Conservation (phyloP, 768 basidiomycete genomes). For the Paxillus involutus region DNA sequence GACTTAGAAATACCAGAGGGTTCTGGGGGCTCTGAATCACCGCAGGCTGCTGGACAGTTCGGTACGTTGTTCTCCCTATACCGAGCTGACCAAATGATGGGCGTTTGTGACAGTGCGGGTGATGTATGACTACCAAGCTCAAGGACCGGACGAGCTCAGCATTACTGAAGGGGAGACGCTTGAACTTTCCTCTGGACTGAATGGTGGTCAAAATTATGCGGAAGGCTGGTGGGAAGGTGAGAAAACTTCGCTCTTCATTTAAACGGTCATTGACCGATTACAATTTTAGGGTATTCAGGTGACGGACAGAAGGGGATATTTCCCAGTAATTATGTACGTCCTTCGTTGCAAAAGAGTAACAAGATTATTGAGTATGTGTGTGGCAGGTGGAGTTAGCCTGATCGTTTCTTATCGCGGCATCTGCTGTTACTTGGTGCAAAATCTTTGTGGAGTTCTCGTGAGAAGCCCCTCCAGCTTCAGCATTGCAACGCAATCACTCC, state of each 20-base stretch:
- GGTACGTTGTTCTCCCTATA: slow-evolving; percentile 41
- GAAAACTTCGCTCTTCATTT: slow-evolving; percentile 20
- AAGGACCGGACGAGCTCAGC: slow-evolving; percentile 68
- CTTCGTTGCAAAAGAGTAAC: slow-evolving; percentile 9
- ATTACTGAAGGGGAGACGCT: slow-evolving; percentile 61
- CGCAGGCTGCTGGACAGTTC: slow-evolving; percentile 42
- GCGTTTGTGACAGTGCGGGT: slow-evolving; percentile 57
- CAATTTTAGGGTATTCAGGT: slow-evolving; percentile 53
- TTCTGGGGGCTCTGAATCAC: slow-evolving; percentile 13
- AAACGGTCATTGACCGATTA: slow-evolving; percentile 24
- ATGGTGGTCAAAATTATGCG: slow-evolving; percentile 64
- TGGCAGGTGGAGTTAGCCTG: slow-evolving; percentile 50
- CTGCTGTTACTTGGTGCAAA: slow-evolving; percentile 5
- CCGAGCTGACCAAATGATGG: slow-evolving; percentile 3
- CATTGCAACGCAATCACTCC: slow-evolving; percentile 10
- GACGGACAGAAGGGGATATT: slow-evolving; percentile 75
- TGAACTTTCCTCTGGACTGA: slow-evolving; percentile 60
- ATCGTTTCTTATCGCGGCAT: slow-evolving; percentile 14
- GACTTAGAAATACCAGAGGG: slow-evolving; percentile 23
- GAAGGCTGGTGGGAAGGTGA: slow-evolving; percentile 89
- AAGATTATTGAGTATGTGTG: slow-evolving; percentile 21
- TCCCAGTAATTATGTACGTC: slow-evolving; percentile 84
- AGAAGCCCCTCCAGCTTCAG: slow-evolving; percentile 16
- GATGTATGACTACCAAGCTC: slow-evolving; percentile 76
- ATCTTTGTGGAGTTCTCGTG: slow-evolving; percentile 20